Conservation (phyloP, 1,284 basidiomycete genomes). For the Melampsora americana region DNA sequence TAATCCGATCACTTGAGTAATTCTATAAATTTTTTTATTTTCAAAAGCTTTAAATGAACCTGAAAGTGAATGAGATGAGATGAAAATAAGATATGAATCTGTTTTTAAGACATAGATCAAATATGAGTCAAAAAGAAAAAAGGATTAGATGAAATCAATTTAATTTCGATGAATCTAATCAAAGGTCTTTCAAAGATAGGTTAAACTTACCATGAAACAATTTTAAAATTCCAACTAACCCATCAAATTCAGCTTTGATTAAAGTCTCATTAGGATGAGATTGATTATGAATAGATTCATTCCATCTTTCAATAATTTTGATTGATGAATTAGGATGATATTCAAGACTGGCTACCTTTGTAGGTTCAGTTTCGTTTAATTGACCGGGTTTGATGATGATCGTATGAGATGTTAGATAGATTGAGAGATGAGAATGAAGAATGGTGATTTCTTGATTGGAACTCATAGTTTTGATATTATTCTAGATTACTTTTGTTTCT, state of each 20-base stretch:
- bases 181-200: background rate
- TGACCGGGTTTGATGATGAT: constrained; percentile 18
- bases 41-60: constrained; percentile 7
- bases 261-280: background rate
- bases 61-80: constrained; percentile 20
- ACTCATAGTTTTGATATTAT: too few species aligned
- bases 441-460: background rate
- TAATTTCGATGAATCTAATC: too few species aligned
- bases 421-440: constrained; percentile 11
- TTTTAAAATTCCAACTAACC: constrained; percentile 25
- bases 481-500: too few species aligned
- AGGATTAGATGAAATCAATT: too few species aligned
- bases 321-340: constrained; percentile 5
- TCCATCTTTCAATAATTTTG: background rate
- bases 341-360: constrained; percentile 18
- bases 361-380: background rate
- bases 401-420: background rate
- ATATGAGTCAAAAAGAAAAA: too few species aligned
- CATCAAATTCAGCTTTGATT: constrained; percentile 24
- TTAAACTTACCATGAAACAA: constrained; percentile 31
- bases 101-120: too few species aligned
- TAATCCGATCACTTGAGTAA: constrained; percentile 15
- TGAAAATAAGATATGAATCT: constrained; percentile 35
- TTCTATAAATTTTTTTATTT: constrained; percentile 17
- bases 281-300: constrained; percentile 19